Evolutionary conservation across 2,329 filamentous ascomycete species (phyloP), one percentile per base, ranked within the genome.

Genomic region (Ophiocordyceps camponoti-floridani): DNA sequence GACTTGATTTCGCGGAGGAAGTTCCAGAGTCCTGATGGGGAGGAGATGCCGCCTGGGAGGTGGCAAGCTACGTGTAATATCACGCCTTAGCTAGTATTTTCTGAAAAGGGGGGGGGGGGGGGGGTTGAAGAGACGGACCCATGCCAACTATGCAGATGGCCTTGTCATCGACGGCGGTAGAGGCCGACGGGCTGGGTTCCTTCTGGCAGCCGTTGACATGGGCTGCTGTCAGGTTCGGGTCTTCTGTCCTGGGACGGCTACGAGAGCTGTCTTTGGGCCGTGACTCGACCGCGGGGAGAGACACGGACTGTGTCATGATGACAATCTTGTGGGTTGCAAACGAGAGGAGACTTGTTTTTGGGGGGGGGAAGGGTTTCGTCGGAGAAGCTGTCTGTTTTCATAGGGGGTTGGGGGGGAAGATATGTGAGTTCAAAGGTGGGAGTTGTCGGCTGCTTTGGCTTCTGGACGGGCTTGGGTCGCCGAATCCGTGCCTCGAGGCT

Each of bases 1-100:
- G 44, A 43, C 43, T 47, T 19, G 41, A 47, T 38, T 37, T 43
- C 14, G 30, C 44, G 33, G 10, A 53, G 35, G 3, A 48, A 31
- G 2, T 51, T 45, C 51, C 51, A 54, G 4, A 54, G 44, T 10
- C 49, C 45, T 0, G 48, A 48, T 0, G 50, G 46, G 6, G 48
- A 48, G 1, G 33, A 47, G 12, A 45, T 46, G 3, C 44, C 48
- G 11, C 52, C 49, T 1, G 51, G 48, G 5, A 53, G 47, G 3
- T 52, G 51, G 35, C 52, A 54, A 14, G 38, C 45, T 45, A 31
- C 23, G 3, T 23, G 31, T n/a, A n/a, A 10, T 12, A 4, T 40
- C 18, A 3, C 23, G 23, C 5, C 23, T 23, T 23, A 23, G 23
- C 23, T 23, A 12, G 23, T 23, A 3, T 3, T 23, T 23, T 23